Evolutionary conservation across 805 yeast species (phyloP).

Genomic region (Wickerhamiella siamensis): DNA sequence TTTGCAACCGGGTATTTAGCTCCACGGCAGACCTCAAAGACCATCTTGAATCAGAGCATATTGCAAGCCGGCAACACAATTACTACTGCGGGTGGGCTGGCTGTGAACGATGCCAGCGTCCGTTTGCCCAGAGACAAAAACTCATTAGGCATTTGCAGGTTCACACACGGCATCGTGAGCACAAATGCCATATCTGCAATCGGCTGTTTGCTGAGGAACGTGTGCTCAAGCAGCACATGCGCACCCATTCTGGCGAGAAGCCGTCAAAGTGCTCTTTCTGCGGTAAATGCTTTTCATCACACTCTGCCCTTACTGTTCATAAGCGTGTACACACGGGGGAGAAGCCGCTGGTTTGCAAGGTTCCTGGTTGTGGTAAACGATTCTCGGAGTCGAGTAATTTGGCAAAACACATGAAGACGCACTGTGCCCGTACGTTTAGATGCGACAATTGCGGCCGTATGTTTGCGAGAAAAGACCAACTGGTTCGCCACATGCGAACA

Average conservation of each 20-base stretch:
- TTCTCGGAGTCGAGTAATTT: constrained; percentile 84
- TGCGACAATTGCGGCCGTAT: constrained; percentile 13
- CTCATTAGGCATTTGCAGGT: constrained; percentile 72
- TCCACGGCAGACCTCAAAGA: constrained; percentile 49
- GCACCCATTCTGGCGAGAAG: constrained; percentile 81
- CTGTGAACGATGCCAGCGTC: constrained; percentile 48
- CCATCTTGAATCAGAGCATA: constrained; percentile 55
- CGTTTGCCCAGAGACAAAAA: constrained; percentile 75
- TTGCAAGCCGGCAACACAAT: constrained; percentile 55
- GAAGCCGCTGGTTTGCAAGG: constrained; percentile 67
- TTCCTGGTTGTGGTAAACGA: constrained; percentile 67
- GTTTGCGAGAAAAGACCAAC: constrained; percentile 18
- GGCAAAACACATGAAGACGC: constrained; percentile 76
- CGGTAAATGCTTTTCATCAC: constrained; percentile 65
- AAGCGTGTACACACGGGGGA: constrained; percentile 79
- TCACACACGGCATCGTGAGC: constrained; percentile 78
- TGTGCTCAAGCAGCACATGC: constrained; percentile 64
- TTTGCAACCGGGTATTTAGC: constrained; percentile 39
- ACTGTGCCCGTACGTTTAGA: constrained; percentile 25
- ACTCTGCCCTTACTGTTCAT: constrained; percentile 73
- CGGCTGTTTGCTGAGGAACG: constrained; percentile 62
- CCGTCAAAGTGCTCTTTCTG: constrained; percentile 68
- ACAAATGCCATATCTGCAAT: constrained; percentile 53
- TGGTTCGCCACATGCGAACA: constrained; percentile 14
- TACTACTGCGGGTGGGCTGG: constrained; percentile 68